Conservation (phyloP, 2,329 filamentous ascomycete genomes). For the Calonectria pseudoturangicola region DNA sequence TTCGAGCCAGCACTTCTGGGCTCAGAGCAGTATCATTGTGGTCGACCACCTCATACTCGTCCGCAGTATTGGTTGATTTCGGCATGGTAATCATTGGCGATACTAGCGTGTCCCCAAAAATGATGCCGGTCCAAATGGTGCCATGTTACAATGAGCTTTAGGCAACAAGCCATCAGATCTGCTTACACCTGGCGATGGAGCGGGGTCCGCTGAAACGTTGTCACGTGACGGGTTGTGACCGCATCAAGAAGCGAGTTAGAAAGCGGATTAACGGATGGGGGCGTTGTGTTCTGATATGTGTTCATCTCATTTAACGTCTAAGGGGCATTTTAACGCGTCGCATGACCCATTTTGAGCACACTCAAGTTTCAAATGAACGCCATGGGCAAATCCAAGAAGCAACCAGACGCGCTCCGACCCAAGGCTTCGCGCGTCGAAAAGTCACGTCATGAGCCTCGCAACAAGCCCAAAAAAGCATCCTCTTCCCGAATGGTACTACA, state of each 20-base stretch:
- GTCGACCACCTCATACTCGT: constrained; percentile 48
- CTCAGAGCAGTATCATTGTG: constrained; percentile 43
- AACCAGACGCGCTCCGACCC: not conserved
- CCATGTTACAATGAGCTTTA: not conserved
- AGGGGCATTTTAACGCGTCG: no score
- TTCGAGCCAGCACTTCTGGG: constrained; percentile 38
- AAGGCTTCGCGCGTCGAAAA: not conserved
- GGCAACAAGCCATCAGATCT: not conserved
- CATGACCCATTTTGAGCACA: not conserved
- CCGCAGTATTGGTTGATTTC: constrained; percentile 40
- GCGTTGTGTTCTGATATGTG: no score
- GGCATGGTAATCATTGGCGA: constrained; percentile 38
- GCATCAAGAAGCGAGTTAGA: no score
- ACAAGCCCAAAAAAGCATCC: not conserved
- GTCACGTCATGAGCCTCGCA: not conserved
- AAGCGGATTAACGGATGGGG: no score
- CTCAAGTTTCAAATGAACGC: not conserved
- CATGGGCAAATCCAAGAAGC: not conserved
- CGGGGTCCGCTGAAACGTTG: no score
- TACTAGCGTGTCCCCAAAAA: no score
- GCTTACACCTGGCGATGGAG: no score
- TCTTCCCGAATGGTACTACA: not conserved
- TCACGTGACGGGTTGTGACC: no score
- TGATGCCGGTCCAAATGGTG: no score
- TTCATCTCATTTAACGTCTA: no score